phyloP scores from a whole-genome alignment of 148 eudicot species.

The Amaranthus cruentus region DNA sequence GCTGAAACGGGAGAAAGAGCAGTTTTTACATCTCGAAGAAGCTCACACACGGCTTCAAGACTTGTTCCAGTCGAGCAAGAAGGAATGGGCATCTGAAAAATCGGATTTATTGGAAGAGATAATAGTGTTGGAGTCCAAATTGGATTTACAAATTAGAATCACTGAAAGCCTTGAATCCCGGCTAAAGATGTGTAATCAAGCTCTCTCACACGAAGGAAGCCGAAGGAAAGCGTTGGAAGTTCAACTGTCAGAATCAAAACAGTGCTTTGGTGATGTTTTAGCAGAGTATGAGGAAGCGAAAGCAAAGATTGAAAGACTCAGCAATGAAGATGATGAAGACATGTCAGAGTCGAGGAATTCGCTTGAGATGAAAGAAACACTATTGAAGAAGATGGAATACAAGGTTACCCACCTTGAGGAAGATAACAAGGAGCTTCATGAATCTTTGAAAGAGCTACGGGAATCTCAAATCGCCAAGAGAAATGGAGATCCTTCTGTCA shows the following conservation, averaged over 20 bases:
- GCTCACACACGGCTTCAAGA: slow-evolving; percentile 61
- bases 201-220: slow-evolving; percentile 73
- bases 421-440: slow-evolving; percentile 56
- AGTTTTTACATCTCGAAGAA: slow-evolving; percentile 73
- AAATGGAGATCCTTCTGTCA: slow-evolving; percentile 34
- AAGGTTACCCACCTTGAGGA: slow-evolving; percentile 51
- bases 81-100: slow-evolving; percentile 56
- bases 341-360: slow-evolving; percentile 45
- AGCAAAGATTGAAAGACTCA: slow-evolving; percentile 45
- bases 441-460: slow-evolving; percentile 48
- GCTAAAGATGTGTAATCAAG: slow-evolving; percentile 61
- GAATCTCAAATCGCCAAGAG: slow-evolving; percentile 56
- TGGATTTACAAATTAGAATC: slow-evolving; percentile 58
- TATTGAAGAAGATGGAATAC: slow-evolving; percentile 53
- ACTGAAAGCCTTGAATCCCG: slow-evolving; percentile 47
- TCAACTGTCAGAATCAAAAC: slow-evolving; percentile 53
- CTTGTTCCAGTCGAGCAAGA: slow-evolving; percentile 44
- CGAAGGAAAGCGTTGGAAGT: slow-evolving; percentile 52
- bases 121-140: slow-evolving; percentile 38
- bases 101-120: slow-evolving; percentile 50
- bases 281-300: slow-evolving; percentile 52
- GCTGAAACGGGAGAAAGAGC: slow-evolving; percentile 77
- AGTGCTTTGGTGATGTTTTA: slow-evolving; percentile 46
- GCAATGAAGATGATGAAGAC: slow-evolving; percentile 51
- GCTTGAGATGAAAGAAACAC: slow-evolving; percentile 44